Base-by-base conservation (phyloP, 768 basidiomycete genomes). In the Cystobasidium tubakii region DNA sequence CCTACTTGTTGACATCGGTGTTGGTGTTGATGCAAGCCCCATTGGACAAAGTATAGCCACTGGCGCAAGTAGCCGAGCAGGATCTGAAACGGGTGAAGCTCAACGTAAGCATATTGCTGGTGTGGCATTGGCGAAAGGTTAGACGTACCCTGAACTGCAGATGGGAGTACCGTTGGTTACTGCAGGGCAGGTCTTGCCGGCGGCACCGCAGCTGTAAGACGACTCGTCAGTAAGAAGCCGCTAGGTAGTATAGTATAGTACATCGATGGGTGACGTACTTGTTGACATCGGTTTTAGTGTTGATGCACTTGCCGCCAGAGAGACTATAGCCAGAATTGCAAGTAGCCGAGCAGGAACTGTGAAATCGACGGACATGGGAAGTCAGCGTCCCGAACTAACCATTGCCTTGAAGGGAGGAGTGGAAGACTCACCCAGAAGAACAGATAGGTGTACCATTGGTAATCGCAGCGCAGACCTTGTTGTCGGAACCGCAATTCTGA, bases 261-360 rank as follows among this genome's bases (percentile, higher is more conserved):
- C 10, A 23, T 55, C 7, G 12, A 23, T 6, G 54, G 7, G 9
- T 57, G 17, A 39, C 34, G 4, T 23, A 31, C 31, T 39, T 33
- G 25, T 21, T 62, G 31, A 23, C 29, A n/a, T 33, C 57, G 31
- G 4, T 33, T 7, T 62, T 62, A 23, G 17, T 21, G 15, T 33
- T 33, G 57, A 62, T 23, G 25, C 57, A 62, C 17, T 31, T 62
- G 23, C 57, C 34, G 15, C 57, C 57, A 62, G 57, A 62, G 15
- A 33, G 29, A 4, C 10, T 62, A 23, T 62, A 62, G 15, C 21
- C 21, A 19, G 10, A 2, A 23, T 4, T 29, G 23, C 57, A 62
- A 12, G 57, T 62, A 23, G 23, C 57, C 13, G 57, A 33, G 57
- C 57, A 62, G 2, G 15, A 19, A 4, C 57, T 62, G 27, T 23